Base-by-base conservation (phyloP, 345 rosid species). In the Anastatica hierochuntica region DNA sequence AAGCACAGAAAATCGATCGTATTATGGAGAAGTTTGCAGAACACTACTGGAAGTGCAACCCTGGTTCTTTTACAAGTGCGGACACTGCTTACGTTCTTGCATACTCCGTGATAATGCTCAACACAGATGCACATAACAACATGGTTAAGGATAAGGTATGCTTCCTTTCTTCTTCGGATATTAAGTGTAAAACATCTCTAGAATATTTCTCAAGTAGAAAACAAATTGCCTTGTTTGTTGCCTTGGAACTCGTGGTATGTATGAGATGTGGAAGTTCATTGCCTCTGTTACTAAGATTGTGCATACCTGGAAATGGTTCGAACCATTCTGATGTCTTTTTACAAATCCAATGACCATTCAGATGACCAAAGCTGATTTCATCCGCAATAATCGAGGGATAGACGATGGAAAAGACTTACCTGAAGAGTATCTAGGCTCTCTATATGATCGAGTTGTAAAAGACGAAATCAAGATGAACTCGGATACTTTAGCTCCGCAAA, bases 11-110 rank as follows among this genome's bases (percentile, higher is more conserved):
- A 67, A 92, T 92, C 53, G 98, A 92, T 55, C 79, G 97, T 39
- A 83, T 92, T 53, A 88, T 92, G 97, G 97, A 88, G 23, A 88
- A 92, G 73, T 92, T 88, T 73, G 99, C 99, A 18, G 95, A 92
- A 66, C 89, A 94, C 38, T 92, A 81, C 64, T 92, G 99, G 70
- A 88, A 81, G 81, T 85, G 92, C 70, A 88, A 81, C 69, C 94
- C 97, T 29, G 79, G 46, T 67, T 88, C 97, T 72, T 92, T 88
- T 63, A 80, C 87, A 1, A 88, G 90, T 50, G 99, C 99, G 35
- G 97, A 92, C 67, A 88, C 99, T 60, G 94, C 99, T 27, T 88
- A 92, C 49, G 90, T 92, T 64, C 90, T 85, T 14, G 99, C 99
- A 4, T 88, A 92, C 65, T 88, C 97, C 16, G 99, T 92, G 55